Evolutionary conservation across 2,329 filamentous ascomycete species (phyloP).

Genomic region (Leptographium wingfieldii): DNA sequence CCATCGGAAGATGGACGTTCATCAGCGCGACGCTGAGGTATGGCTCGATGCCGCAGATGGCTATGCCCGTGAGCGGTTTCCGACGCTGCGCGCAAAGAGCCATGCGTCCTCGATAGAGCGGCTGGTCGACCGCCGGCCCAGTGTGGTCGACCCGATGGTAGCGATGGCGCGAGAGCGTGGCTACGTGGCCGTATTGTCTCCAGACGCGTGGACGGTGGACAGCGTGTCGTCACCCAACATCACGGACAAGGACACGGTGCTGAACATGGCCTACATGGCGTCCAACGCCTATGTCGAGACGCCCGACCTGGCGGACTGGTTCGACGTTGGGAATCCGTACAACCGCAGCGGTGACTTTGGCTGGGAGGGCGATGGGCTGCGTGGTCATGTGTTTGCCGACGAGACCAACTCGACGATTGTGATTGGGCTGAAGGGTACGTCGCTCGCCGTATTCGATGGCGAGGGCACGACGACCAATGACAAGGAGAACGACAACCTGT

Average conservation of each 20-base stretch:
- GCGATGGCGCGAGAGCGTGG: constrained; percentile 58
- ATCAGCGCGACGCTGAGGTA: constrained; percentile 42
- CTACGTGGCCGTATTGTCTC: constrained; percentile 52
- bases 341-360: constrained; percentile 85
- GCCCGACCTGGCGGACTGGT: constrained; percentile 64
- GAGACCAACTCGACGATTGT: constrained; percentile 75
- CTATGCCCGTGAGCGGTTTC: constrained; percentile 35
- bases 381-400: constrained; percentile 87
- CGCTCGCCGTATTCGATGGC: constrained; percentile 86
- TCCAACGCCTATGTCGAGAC: constrained; percentile 76
- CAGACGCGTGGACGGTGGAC: constrained; percentile 73
- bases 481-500: constrained; percentile 95
- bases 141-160: constrained; percentile 67
- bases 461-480: constrained; percentile 94
- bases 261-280: constrained; percentile 79
- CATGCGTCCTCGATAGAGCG: constrained; percentile 61
- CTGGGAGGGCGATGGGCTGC: constrained; percentile 78
- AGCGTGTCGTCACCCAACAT: constrained; percentile 68
- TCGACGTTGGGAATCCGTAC: constrained; percentile 65
- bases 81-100: constrained; percentile 49
- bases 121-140: constrained; percentile 63
- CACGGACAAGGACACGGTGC: constrained; percentile 70
- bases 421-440: constrained; percentile 87
- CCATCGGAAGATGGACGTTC: constrained; percentile 63
- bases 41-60: constrained; percentile 51